Base-by-base conservation (phyloP, 2,329 filamentous ascomycete genomes). In the Colletotrichum navitas region DNA sequence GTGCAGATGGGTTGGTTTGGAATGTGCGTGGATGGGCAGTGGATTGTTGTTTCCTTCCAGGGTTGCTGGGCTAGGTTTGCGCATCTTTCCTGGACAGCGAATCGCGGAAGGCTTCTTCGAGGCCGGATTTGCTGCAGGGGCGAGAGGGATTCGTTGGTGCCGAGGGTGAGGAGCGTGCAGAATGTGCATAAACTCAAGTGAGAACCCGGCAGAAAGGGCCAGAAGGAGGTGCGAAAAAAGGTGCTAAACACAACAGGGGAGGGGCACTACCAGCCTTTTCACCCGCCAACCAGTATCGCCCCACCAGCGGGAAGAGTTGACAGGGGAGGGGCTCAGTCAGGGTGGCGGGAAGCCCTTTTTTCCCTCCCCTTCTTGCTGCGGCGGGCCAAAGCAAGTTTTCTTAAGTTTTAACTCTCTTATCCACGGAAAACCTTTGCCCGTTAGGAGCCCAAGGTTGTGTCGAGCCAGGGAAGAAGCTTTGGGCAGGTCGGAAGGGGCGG, bases 281-380 rank as follows among this genome's bases (percentile, higher is more conserved):
- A 68, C 58, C 64, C 43, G 65, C 64, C 65, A 68, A 71, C 64
- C 58, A 68, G 58, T 64, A 71, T 59, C 68, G 63, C 64, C 68
- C 68, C 64, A 51, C 64, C 68, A 21, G 32, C 18, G 34, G 63
- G 45, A 34, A 29, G 34, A 14, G 16, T 51, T 18, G 54, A 43
- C 39, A 60, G 39, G 63, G 52, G 47, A 21, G 43, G 21, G 43
- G 45, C 45, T 47, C n/a, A 16, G 5, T 34, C 26, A 49, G 41
- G 41, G 59, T 47, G 12, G n/a, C 11, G 45, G 14, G 26, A 29
- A 62, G 32, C n/a, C 29, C n/a, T 34, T 34, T 21, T 24, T 16
- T 14, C 3, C 5, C 3, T 14, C 3, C 5, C 3, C 32, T n/a
- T 24, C 11, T 21, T 56, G 21, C 32, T 6, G 49, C 14, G 24